Evolutionary conservation across 129 eudicot genomes (phyloP), one percentile per base, ranked within the genome.

Genomic region (Calendula officinalis): DNA sequence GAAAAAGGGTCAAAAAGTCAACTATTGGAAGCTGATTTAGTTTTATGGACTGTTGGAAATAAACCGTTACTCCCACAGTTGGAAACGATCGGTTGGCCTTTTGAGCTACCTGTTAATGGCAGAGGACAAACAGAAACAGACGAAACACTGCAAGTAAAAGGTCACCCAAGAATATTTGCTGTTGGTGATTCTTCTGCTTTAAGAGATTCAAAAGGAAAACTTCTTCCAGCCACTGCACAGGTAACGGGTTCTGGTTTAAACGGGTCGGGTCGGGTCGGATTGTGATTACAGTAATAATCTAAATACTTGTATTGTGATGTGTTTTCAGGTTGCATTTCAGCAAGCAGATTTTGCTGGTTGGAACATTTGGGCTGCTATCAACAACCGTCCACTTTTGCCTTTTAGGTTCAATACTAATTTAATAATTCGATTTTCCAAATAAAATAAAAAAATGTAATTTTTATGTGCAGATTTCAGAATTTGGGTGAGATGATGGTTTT

Each of bases 401-500:
- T 94, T 94, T 67, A 94, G 99, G 99, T 94, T 27, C 0, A 74
- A 48, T 52, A 42, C 77, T 39, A 49, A 74, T 36, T 12, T n/a
- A 30, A 8, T 27, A 57, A 37, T 41, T 69, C 30, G 6, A 14
- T 39, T 0, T 32, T 58, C 56, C 17, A 5, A 15, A 41, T 48
- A 27, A 6, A 39, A 38, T 30, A 22, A 22, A 22, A 22, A 22
- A 22, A 22, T 22, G 30, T 22, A 22, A 22, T 22, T 60, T 33
- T 32, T 55, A 62, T 10, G 11, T 69, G 62, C 87, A 94, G 99
- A 81, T 94, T 83, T 41, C 99, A 94, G 73, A 88, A 94, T 77
- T 78, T 94, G 67, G 99, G 99, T 11, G 99, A 94, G 87, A 94
- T 94, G 99, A 85, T 94, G 99, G 88, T 87, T 55, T 75, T 94